Percentiles rank a stretch among this genome's conserved stretches.
Evolutionary conservation across 352 stramenopile genomes (phyloP).

Genomic region (Phytophthora brassicae): DNA sequence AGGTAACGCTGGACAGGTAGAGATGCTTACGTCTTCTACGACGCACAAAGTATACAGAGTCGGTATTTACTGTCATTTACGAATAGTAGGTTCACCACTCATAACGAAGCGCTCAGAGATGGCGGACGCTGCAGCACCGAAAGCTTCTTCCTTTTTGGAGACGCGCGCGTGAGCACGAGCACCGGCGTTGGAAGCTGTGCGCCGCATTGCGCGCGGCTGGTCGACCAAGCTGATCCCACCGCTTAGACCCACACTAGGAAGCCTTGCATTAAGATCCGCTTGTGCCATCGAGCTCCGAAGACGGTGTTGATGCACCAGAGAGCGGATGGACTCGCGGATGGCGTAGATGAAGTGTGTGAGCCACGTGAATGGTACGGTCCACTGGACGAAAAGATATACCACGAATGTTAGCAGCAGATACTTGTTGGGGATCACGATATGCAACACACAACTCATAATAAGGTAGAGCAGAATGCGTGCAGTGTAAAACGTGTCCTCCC

Average conservation of each 20-base stretch:
- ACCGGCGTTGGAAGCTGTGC: constrained; percentile 62
- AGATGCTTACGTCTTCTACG: constrained; percentile 1
- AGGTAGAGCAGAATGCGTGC: constrained; percentile 77
- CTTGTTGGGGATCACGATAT: constrained; percentile 86
- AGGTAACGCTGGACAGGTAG: constrained; percentile 6
- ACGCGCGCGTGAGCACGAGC: constrained; percentile 68
- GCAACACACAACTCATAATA: constrained; percentile 83
- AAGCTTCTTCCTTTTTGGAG: constrained; percentile 86
- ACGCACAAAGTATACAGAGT: constrained; percentile 8
- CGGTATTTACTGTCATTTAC: constrained; percentile 31
- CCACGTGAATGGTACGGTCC: constrained; percentile 81
- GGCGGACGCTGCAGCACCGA: constrained; percentile 72
- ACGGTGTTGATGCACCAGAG: constrained; percentile 78
- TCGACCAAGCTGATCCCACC: constrained; percentile 33
- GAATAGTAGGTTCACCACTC: constrained; percentile 31
- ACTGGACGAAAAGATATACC: constrained; percentile 79
- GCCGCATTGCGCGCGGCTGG: constrained; percentile 46
- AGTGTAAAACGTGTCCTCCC: constrained; percentile 88
- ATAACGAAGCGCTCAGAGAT: constrained; percentile 80
- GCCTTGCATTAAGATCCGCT: constrained; percentile 45
- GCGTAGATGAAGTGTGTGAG: constrained; percentile 67
- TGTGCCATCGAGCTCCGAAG: constrained; percentile 62
- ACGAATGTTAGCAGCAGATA: constrained; percentile 77
- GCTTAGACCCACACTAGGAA: constrained; percentile 37
- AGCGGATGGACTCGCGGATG: constrained; percentile 65